Base-by-base conservation (phyloP, 2,329 filamentous ascomycete species). In the Xylaria digitata region DNA sequence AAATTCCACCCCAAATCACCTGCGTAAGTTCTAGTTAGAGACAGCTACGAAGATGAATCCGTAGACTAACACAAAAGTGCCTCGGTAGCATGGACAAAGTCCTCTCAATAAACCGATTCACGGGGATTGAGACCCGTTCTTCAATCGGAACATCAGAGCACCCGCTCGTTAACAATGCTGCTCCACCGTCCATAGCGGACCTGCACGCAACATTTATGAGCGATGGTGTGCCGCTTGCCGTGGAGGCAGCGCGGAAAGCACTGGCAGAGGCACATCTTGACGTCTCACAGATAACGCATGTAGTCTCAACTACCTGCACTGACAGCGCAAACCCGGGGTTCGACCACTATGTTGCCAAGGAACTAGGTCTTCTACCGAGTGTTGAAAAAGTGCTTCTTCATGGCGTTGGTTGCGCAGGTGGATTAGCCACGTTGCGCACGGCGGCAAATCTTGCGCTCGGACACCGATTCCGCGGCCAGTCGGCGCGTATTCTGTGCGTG, bases 321-420 rank as follows among this genome's bases (percentile, higher is more conserved):
- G 87, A 91, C 75, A 90, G 87, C 69, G 88, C 88, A 17, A 91
- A 91, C 74, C 89, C 89, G 0, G 89, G 89, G 1, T 91, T 88
- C 74, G 89, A 91, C 71, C 87, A 90, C 75, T 89, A 82, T 68
- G 86, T 91, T 26, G 84, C 84, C 59, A 87, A 86, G 73, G 80
- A 82, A 4, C 78, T 92, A 2, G 87, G 87, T 0, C 80, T 91
- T 34, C 80, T 81, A n/a, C 80, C 84, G 40, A 80, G 79, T n/a
- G 83, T 89, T 2, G 88, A 92, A 72, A 90, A 89, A 73, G 86
- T 89, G 6, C 80, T 91, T 3, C 80, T 92, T 17, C 88, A 91
- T 73, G 89, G 89, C 3, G 82, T 91, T 15, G 89, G 89, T 13
- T 92, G 89, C 75, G 85, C 86, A 42, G 89, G 89, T 37, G 89